Conservation (phyloP, 495 filamentous ascomycete species). For the Penicillium lagena region DNA sequence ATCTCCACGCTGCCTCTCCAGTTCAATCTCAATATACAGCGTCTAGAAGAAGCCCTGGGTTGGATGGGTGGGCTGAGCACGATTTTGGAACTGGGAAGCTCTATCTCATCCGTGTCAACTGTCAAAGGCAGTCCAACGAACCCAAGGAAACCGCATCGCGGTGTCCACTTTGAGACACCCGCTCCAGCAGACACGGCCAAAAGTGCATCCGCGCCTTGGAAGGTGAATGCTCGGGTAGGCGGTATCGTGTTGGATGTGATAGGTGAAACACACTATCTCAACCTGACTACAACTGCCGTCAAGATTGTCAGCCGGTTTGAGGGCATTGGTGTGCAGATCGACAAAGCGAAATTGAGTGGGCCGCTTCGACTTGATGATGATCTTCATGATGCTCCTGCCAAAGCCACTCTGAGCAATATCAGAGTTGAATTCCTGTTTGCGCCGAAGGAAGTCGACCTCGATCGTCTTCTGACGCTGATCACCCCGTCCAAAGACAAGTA, state of each 20-base stretch:
- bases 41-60: constrained; percentile 76
- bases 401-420: constrained; percentile 52
- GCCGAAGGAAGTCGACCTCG: constrained; percentile 75
- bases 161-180: constrained; percentile 65
- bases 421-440: constrained; percentile 66
- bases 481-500: constrained; percentile 91
- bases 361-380: constrained; percentile 46
- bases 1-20: constrained; percentile 77
- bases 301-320: constrained; percentile 70
- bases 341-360: constrained; percentile 66
- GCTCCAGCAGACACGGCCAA: constrained; percentile 10
- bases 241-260: constrained; percentile 66
- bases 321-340: constrained; percentile 62
- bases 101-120: constrained; percentile 67
- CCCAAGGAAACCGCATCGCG: constrained; percentile 35
- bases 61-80: constrained; percentile 92
- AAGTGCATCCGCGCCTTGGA: constrained; percentile 42
- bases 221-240: constrained; percentile 70
- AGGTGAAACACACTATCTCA: constrained; percentile 70
- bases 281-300: constrained; percentile 67
- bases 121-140: constrained; percentile 31
- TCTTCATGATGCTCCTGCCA: constrained; percentile 42
- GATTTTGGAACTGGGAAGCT: constrained; percentile 80
- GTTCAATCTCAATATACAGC: constrained; percentile 69
- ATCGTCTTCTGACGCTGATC: constrained; percentile 74